phyloP scores from a whole-genome alignment of 177 flowering plant genomes.

The Vitis hybrid region DNA sequence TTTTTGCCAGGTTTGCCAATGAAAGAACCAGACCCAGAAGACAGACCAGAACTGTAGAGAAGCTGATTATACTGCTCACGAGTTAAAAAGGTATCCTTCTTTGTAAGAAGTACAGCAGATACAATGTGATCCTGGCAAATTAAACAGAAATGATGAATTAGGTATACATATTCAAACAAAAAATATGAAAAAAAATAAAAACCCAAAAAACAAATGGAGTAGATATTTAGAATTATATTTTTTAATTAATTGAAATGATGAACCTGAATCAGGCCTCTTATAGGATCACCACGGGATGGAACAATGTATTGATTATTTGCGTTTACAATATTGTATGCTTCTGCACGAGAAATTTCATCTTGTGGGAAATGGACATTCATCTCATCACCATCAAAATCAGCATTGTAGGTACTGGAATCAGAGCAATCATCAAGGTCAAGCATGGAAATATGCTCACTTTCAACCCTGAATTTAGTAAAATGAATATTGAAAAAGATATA shows the following conservation, averaged over 20 bases:
- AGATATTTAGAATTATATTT: neutral
- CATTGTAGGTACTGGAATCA: conserved; percentile 81
- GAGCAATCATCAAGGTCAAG: neutral
- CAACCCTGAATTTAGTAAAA: neutral
- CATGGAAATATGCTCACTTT: neutral
- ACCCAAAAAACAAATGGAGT: neutral
- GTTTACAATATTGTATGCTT: conserved; percentile 87
- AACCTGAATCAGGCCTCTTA: conserved; percentile 96
- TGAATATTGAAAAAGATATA: neutral
- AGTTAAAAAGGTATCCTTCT: conserved; percentile 80
- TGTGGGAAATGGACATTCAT: conserved; percentile 99
- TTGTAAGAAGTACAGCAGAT: conserved; percentile 84
- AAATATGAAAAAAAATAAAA: neutral
- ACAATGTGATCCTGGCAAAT: conserved; percentile 79
- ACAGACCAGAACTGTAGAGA: conserved; percentile 72
- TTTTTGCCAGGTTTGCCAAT: conserved; percentile 43
- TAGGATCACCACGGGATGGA: conserved; percentile 92
- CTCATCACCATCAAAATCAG: conserved; percentile 99
- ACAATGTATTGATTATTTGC: conserved; percentile 93
- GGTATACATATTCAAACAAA: neutral
- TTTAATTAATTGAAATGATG: neutral
- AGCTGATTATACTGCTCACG: conserved; percentile 70
- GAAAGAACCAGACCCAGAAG: conserved; percentile 26
- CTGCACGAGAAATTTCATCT: conserved; percentile 99
- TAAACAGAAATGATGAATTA: neutral